Conservation (phyloP, 352 stramenopile genomes). For the Phytophthora aleatoria region DNA sequence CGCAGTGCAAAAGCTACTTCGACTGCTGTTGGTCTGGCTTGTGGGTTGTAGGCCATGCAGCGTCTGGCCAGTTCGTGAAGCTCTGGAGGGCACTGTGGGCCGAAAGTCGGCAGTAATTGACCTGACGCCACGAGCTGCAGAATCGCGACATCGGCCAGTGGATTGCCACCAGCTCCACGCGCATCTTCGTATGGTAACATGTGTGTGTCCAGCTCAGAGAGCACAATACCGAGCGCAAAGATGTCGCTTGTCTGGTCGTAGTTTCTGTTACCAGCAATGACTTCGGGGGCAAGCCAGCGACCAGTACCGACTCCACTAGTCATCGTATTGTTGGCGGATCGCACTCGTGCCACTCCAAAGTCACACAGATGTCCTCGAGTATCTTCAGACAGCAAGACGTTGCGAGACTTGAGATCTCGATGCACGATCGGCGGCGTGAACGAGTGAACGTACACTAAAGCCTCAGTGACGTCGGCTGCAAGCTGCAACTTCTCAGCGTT, state of each 20-base stretch:
- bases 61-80: slow-evolving; percentile 37
- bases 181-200: slow-evolving; percentile 53
- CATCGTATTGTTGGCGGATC: neutral
- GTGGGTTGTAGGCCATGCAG: slow-evolving; percentile 40
- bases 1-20: slow-evolving; percentile 31
- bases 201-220: slow-evolving; percentile 65
- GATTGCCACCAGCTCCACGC: slow-evolving; percentile 34
- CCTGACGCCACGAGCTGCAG: slow-evolving; percentile 47
- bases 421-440: slow-evolving; percentile 59
- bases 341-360: neutral
- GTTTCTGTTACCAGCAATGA: slow-evolving; percentile 47
- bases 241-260: slow-evolving; percentile 62
- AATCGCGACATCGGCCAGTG: slow-evolving; percentile 51
- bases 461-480: slow-evolving; percentile 54
- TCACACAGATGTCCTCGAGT: neutral
- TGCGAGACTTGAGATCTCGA: slow-evolving; percentile 66
- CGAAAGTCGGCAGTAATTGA: slow-evolving; percentile 38
- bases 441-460: slow-evolving; percentile 65
- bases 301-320: slow-evolving; percentile 51
- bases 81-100: slow-evolving; percentile 38
- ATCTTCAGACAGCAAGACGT: slow-evolving; percentile 46
- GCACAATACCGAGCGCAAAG: slow-evolving; percentile 62
- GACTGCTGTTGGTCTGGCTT: slow-evolving; percentile 43
- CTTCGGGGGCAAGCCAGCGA: slow-evolving; percentile 61
- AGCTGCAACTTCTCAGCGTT: slow-evolving; percentile 54